These are phyloP conservation scores for Pestalotiopsis sp. DNA, from an alignment of 2,329 filamentous ascomycete species.

Conservation along the genomic window DNA sequence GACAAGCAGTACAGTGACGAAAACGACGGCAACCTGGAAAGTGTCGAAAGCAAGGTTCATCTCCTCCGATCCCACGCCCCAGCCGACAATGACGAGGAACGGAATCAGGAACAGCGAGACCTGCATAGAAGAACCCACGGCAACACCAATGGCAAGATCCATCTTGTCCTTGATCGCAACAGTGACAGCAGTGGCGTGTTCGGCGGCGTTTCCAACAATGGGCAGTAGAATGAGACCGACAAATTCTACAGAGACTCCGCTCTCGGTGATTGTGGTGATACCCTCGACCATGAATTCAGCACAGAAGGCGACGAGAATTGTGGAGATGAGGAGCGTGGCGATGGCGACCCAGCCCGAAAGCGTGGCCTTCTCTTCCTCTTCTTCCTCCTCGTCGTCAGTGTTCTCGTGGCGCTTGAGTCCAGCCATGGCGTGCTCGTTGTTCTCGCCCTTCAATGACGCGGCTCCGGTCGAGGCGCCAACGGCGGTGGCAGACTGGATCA, in stretches of 20 bases:
- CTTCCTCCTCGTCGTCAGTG: slow-evolving; percentile 58
- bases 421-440: slow-evolving; percentile 47
- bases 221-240: slow-evolving; percentile 80
- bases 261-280: slow-evolving; percentile 68
- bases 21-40: slow-evolving; percentile 86
- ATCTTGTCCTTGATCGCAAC: slow-evolving; percentile 85
- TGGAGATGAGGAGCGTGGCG: slow-evolving; percentile 71
- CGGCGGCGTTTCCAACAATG: slow-evolving; percentile 82
- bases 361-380: slow-evolving; percentile 75
- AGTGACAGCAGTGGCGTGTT: slow-evolving; percentile 80
- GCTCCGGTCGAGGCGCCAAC: slow-evolving; percentile 16
- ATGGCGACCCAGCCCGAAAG: slow-evolving; percentile 75
- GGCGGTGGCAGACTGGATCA: slow-evolving; percentile 26
- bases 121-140: slow-evolving; percentile 80
- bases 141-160: slow-evolving; percentile 81
- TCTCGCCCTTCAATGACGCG: slow-evolving; percentile 39
- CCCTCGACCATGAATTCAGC: slow-evolving; percentile 78
- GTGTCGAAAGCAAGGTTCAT: slow-evolving; percentile 87
- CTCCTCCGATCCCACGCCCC: slow-evolving; percentile 70
- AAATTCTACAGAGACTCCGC: slow-evolving; percentile 72
- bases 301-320: slow-evolving; percentile 79
- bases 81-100: slow-evolving; percentile 75
- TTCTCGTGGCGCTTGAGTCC: slow-evolving; percentile 33
- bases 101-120: slow-evolving; percentile 81
- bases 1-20: slow-evolving; percentile 81